Base-by-base conservation (phyloP, 2,329 filamentous ascomycete species). In the Apiospora koreana region DNA sequence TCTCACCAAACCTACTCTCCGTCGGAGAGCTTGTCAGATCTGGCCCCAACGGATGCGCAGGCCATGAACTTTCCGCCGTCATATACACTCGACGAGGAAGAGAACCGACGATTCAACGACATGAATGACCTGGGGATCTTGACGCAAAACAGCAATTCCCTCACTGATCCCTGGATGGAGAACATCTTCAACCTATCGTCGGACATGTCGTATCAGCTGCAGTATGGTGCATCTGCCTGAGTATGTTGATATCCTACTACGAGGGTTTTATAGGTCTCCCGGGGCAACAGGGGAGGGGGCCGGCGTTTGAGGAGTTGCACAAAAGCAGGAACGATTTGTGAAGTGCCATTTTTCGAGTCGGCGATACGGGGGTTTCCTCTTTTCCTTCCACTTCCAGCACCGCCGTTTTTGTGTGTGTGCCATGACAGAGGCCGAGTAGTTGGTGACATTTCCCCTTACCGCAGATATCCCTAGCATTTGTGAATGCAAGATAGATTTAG, bases 71-170 rank as follows among this genome's bases (percentile, higher is more conserved):
- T 43, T 65, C 62, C 35, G 38, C 7, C 18, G 45, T 54, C 18
- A n/a, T 67, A 46, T 50, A 25, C 41, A 23, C 25, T 71, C n/a
- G 42, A 68, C 2, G 25, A 38, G 1, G 54, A 71, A 23, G 70
- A 71, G 46, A 28, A 35, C 25, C 66, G 64, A 64, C 68, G 70
- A 25, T 71, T 71, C 68, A 50, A 64, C 43, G 65, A 48, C 12
- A 71, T 68, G 16, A 70, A 70, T 35, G 70, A 71, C 43, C 54
- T 71, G 8, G 65, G 65, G 21, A 70, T 71, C n/a, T 41, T 71
- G 46, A 71, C 70, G 41, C 70, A 71, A 25, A 67, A 71, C n/a
- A n/a, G n/a, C n/a, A n/a, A n/a, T n/a, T n/a, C n/a, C n/a, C n/a
- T n/a, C n/a, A n/a, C n/a, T 38, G 70, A 71, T 25, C 65, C 68